These are phyloP conservation scores for Phoenix dactylifera DNA, from an alignment of 176 grass and related monocot species.

Conservation along the genomic window DNA sequence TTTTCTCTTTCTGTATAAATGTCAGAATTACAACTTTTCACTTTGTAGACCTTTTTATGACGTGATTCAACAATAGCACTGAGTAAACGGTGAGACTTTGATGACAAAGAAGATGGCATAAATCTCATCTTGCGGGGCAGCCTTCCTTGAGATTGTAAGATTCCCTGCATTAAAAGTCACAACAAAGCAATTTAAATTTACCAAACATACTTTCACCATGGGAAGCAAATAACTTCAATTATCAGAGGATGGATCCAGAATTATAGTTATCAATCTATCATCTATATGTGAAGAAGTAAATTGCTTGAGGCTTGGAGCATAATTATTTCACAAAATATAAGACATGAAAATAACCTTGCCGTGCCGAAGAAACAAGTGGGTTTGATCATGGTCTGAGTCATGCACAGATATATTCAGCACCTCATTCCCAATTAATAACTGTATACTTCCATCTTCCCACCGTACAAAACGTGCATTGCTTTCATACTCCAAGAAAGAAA, in stretches of 20 bases:
- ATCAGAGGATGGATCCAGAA: not conserved
- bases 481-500: constrained; percentile 52
- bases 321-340: constrained; percentile 1
- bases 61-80: constrained; percentile 94
- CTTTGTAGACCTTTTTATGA: constrained; percentile 88
- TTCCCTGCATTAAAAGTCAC: constrained; percentile 40
- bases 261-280: not conserved
- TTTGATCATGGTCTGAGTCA: constrained; percentile 80
- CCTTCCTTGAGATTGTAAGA: constrained; percentile 96
- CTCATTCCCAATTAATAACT: constrained; percentile 93
- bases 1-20: constrained; percentile 87
- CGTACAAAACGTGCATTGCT: constrained; percentile 96
- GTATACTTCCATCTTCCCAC: constrained; percentile 94
- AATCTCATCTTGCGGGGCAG: constrained; percentile 87
- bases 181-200: no score
- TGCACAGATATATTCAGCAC: constrained; percentile 94
- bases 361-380: constrained; percentile 79
- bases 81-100: constrained; percentile 80
- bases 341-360: constrained; percentile 48
- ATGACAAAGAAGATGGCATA: constrained; percentile 97
- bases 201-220: no score
- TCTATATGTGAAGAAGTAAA: not conserved
- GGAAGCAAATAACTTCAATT: not conserved
- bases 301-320: not conserved
- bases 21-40: constrained; percentile 85